These are phyloP conservation scores for Ananas comosus DNA, from an alignment of 176 grass and related monocot genomes.

Conservation along the genomic window DNA sequence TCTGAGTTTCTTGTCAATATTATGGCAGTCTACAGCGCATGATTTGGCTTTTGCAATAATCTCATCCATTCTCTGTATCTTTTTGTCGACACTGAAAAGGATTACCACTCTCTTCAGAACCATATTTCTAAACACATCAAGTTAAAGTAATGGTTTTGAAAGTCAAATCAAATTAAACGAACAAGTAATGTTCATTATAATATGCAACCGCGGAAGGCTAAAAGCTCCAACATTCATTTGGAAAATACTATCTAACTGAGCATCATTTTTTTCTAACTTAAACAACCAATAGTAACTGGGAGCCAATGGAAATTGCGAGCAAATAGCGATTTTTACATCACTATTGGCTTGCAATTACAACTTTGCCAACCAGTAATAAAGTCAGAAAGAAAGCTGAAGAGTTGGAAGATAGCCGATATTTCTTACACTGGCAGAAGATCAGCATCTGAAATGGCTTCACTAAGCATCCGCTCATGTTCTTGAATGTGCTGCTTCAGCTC, in stretches of 20 bases:
- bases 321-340: not conserved
- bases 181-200: too few species aligned
- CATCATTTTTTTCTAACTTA: not conserved
- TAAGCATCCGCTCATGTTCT: constrained; percentile 66
- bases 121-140: not conserved
- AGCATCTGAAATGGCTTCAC: constrained; percentile 45
- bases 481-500: constrained; percentile 74
- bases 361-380: not conserved
- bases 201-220: too few species aligned
- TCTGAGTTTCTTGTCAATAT: constrained; percentile 62
- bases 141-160: not conserved
- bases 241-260: not conserved
- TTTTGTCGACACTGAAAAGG: constrained; percentile 38
- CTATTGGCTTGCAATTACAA: not conserved
- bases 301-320: too few species aligned
- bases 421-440: constrained; percentile 59
- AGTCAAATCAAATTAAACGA: not conserved
- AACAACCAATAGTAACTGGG: too few species aligned
- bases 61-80: constrained; percentile 49
- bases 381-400: constrained; percentile 4
- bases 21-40: constrained; percentile 43
- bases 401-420: constrained; percentile 5
- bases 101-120: constrained; percentile 11
- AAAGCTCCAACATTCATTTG: not conserved
- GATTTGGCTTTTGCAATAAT: constrained; percentile 54